Percentiles rank a stretch among this genome's conserved stretches.
These are phyloP conservation scores for Clarireedia monteithiana DNA, from an alignment of 2,329 filamentous ascomycete species.

Conservation along the genomic window DNA sequence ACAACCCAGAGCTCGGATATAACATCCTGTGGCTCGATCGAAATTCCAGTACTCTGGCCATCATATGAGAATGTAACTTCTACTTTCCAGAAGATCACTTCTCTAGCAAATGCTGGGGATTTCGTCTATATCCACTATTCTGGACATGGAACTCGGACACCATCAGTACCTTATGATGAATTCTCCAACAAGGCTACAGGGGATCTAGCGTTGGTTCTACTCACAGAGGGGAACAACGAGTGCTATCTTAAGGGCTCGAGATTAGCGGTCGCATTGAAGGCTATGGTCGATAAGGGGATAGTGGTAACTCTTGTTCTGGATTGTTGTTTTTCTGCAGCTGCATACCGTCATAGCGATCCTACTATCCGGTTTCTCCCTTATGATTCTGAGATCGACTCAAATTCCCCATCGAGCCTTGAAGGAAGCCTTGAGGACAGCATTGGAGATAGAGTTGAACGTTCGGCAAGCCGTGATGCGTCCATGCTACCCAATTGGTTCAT, in stretches of 20 bases:
- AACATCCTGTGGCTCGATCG: too few species aligned
- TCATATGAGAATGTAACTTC: not conserved
- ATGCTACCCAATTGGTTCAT: not conserved
- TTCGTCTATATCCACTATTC: conserved; percentile 22
- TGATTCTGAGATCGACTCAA: not conserved
- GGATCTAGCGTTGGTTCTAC: not conserved
- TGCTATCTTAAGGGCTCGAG: conserved; percentile 45
- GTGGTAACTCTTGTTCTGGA: not conserved
- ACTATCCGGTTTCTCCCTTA: not conserved
- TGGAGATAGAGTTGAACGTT: too few species aligned
- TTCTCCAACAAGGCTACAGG: too few species aligned
- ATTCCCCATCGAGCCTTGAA: not conserved
- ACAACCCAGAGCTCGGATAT: too few species aligned
- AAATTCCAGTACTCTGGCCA: not conserved
- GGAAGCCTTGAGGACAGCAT: not conserved
- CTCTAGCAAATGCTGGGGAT: conserved; percentile 8
- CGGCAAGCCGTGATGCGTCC: not conserved
- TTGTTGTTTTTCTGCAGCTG: not conserved
- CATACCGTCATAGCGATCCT: not conserved
- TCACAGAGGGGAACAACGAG: not conserved
- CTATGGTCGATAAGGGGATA: not conserved
- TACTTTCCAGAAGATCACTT: not conserved
- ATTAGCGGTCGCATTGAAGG: not conserved
- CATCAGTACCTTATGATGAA: too few species aligned
- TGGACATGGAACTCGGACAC: conserved; percentile 11